Evolutionary conservation across 257 asterid species (phyloP), one percentile per base, ranked within the genome.

Genomic region (Leptodermis oblonga): DNA sequence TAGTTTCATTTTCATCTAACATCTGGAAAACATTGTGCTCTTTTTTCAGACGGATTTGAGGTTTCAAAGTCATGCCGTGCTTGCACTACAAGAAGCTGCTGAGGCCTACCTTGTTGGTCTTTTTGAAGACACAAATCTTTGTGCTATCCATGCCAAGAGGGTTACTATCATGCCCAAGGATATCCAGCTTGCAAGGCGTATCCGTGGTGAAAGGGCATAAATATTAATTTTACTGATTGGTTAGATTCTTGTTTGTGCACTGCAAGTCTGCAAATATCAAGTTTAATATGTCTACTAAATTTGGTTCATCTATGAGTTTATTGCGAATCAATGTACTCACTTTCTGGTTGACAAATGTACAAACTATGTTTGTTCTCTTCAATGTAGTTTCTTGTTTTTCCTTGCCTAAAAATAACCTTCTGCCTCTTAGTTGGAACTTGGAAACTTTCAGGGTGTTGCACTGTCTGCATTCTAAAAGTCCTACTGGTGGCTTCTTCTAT

Each of bases 71-170:
- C 72, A 69, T 73, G 78, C 77, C 5, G 82, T 73, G 41, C 42
- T 54, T 64, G 79, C 79, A 8, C 66, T 78, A 23, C 79, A 73
- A 37, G 82, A 75, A 26, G 82, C 56, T 36, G 65, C 70, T 20
- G 75, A 78, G 53, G 74, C 62, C 23, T 73, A 67, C 59, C 70
- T 70, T 58, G 73, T 73, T 37, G 82, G 74, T 49, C 73, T 73
- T 12, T 73, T 69, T 67, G 73, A 72, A 70, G 70, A 67, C 3
- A 53, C 81, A 56, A 73, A 72, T 37, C 70, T 68, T 48, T 36
- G 73, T 46, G 71, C 73, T 37, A 75, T 69, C 71, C 71, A 52
- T 71, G 75, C 68, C 46, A 70, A 70, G 74, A 36, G 74, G 28
- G 74, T 70, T 22, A 70, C 74, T 18, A 70, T 70, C 59, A 70